phyloP scores from a whole-genome alignment of 192 early-diverging fungal species.

The Umbelopsis vinacea region DNA sequence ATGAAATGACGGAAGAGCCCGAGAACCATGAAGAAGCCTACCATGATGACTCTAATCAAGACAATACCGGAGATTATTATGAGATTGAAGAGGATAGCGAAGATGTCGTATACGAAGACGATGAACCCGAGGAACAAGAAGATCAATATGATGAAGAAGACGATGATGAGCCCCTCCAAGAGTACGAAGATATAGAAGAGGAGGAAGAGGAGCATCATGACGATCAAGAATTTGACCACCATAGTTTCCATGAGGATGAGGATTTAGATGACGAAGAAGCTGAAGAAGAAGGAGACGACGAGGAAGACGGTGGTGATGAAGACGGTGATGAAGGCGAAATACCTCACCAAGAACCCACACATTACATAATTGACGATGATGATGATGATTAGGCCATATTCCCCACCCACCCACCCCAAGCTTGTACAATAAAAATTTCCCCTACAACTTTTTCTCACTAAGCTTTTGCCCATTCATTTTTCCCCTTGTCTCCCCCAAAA shows the following conservation, averaged over 20 bases:
- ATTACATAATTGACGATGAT: slow-evolving; percentile 12
- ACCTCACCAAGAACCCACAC: neutral
- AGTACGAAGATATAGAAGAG: slow-evolving; percentile 4
- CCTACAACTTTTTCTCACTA: neutral
- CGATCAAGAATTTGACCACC: neutral
- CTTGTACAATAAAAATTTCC: slow-evolving; percentile 19
- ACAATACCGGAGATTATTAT: neutral
- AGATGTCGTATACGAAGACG: slow-evolving; percentile 1
- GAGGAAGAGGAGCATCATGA: slow-evolving; percentile 5
- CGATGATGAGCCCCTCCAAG: slow-evolving; percentile 6
- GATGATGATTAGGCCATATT: neutral
- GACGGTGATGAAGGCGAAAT: neutral
- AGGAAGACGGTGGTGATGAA: neutral
- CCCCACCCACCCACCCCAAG: neutral
- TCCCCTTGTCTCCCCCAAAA: neutral
- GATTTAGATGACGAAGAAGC: neutral
- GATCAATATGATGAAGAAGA: neutral
- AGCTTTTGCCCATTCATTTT: neutral
- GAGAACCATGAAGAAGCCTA: neutral
- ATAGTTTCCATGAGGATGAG: neutral
- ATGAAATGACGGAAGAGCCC: slow-evolving; percentile 5
- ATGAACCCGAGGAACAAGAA: neutral
- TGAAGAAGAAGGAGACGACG: neutral
- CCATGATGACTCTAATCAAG: neutral
- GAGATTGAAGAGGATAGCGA: neutral